Evolutionary conservation across 305 asterid genomes (phyloP).

Genomic region (Solanum aculeatissimum): DNA sequence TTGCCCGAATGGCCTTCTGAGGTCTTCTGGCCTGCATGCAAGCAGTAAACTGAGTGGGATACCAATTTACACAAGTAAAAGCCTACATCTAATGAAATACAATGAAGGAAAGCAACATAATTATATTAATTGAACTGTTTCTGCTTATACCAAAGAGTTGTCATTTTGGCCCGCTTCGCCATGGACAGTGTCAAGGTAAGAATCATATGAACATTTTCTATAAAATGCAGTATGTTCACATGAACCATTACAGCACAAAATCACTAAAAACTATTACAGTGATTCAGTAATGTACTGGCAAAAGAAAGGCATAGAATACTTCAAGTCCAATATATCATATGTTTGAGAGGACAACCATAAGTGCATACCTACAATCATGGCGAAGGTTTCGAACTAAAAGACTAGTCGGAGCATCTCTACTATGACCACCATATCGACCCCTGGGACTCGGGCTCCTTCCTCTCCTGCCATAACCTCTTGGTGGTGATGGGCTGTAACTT

Average conservation of each 20-base stretch:
- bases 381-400: conserved; percentile 53
- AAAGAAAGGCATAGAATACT: background rate
- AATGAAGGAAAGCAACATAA: background rate
- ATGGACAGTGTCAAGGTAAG: background rate
- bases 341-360: background rate
- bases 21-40: conserved; percentile 64
- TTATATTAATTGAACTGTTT: background rate
- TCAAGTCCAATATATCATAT: background rate
- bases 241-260: background rate
- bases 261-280: background rate
- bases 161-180: background rate
- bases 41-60: background rate
- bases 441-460: conserved; percentile 67
- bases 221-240: background rate
- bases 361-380: conserved; percentile 67
- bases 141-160: background rate
- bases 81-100: background rate
- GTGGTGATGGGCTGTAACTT: conserved; percentile 88
- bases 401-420: conserved; percentile 80
- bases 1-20: conserved; percentile 80
- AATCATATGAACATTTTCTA: background rate
- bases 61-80: background rate
- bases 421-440: conserved; percentile 48
- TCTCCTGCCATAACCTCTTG: conserved; percentile 73
- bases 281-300: no score